Evolutionary conservation across 2,329 filamentous ascomycete species (phyloP), one percentile per base, ranked within the genome.

Genomic region (Thelonectria blattea): DNA sequence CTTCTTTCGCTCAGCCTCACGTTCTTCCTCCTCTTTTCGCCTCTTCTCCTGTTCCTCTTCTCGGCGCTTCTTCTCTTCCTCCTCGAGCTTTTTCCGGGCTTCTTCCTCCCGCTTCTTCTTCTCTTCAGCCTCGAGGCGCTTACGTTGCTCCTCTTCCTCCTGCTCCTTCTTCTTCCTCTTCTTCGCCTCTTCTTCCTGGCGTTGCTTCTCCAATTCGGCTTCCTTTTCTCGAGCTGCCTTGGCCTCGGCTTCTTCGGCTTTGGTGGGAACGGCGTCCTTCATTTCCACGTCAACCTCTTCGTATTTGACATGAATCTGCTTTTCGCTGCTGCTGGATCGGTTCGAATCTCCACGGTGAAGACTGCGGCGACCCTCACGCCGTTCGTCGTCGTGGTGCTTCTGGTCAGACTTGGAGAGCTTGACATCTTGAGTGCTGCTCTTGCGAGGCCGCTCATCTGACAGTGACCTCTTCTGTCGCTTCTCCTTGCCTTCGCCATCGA

Each of bases 281-380:
- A 87, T 87, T 18, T 85, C 83, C 9, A 84, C 71, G 56, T 87
- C 85, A 2, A 76, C 71, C 56, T 86, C 84, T 61, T 87, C 84
- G 0, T 82, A 82, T 65, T 86, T 86, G 42, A 87, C 83, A 49
- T 81, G 80, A n/a, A 86, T 83, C 15, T 74, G 71, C 66, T 81
- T 83, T 42, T 85, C 83, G 4, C 75, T 73, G 2, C 75, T 70
- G 10, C 67, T 71, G 2, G 74, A 74, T 62, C 81, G 83, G 15
- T 74, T 71, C 2, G 73, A 74, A 27, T 83, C 80, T 49, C 77
- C 77, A 2, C 79, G 77, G 22, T 77, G 75, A n/a, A 76, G 45
- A 72, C 78, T 68, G 71, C 79, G 69, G 73, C 80, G 54, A 63
- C 58, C 68, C 77, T 83, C 52, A 15, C 67, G 72, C 20, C 64